phyloP scores from a whole-genome alignment of 2,329 filamentous ascomycete species.

The Nothomitra cinnamomea region DNA sequence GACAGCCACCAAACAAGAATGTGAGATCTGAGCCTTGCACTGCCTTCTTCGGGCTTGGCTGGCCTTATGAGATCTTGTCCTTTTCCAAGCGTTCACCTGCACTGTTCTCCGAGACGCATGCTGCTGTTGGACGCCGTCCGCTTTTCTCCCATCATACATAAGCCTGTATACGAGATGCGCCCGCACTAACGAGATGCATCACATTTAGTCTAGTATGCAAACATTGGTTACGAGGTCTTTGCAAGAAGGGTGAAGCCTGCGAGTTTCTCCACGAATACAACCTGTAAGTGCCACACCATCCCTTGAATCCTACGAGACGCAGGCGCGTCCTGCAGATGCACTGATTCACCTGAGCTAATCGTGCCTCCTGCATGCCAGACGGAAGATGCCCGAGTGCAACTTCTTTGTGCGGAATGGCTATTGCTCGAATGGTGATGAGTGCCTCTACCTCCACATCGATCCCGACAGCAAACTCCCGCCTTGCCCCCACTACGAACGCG shows the following conservation, averaged over 20 bases:
- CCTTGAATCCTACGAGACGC: background rate
- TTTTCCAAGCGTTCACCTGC: no score
- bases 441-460: constrained; percentile 80
- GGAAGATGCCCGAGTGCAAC: constrained; percentile 97
- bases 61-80: no score
- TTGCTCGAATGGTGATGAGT: constrained; percentile 94
- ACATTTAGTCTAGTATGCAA: constrained; percentile 67
- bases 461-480: constrained; percentile 62
- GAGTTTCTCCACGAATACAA: constrained; percentile 99
- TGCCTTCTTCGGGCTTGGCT: no score
- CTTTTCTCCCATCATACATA: constrained; percentile 23
- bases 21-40: no score
- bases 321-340: background rate
- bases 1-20: background rate
- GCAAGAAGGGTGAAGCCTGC: constrained; percentile 93
- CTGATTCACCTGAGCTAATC: background rate
- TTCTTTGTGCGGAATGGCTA: constrained; percentile 89
- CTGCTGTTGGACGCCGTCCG: constrained; percentile 12
- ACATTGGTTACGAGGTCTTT: constrained; percentile 92
- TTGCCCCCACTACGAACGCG: constrained; percentile 83
- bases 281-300: constrained; percentile 27
- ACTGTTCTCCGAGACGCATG: background rate
- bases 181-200: constrained; percentile 10
- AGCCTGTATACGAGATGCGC: constrained; percentile 15
- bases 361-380: constrained; percentile 16